Conservation (phyloP, 768 basidiomycete species). For the Agaricus sinodeliciosus region DNA sequence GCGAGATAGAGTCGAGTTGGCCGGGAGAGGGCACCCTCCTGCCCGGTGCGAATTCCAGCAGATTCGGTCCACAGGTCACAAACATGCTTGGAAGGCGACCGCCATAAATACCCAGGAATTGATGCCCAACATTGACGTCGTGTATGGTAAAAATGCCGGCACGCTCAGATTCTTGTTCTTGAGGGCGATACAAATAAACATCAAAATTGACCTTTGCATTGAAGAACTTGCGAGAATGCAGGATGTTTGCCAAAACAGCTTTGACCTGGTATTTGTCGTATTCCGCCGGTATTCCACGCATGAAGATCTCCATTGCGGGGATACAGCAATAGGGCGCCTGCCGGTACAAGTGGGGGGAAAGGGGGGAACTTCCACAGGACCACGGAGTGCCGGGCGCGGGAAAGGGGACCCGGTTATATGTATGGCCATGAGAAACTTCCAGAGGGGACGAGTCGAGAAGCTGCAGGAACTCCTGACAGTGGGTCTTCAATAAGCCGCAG, state of each 20-base stretch:
- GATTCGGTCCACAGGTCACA: slow-evolving; percentile 21
- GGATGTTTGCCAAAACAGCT: slow-evolving; percentile 30
- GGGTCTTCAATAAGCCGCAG: background rate
- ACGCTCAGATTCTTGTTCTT: slow-evolving; percentile 27
- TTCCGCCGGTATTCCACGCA: slow-evolving; percentile 27
- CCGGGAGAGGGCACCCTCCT: slow-evolving; percentile 18
- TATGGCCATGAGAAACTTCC: background rate
- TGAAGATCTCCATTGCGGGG: slow-evolving; percentile 30
- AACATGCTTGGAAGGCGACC: background rate
- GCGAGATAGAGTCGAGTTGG: slow-evolving; percentile 29
- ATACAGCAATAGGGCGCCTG: background rate
- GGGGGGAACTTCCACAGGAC: slow-evolving; percentile 1
- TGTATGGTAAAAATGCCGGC: slow-evolving; percentile 44
- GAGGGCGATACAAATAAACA: slow-evolving; percentile 33
- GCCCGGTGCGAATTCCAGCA: slow-evolving; percentile 26
- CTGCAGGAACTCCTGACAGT: background rate
- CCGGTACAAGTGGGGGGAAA: background rate
- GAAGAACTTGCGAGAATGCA: slow-evolving; percentile 38
- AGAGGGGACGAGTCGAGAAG: background rate
- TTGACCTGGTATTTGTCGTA: slow-evolving; percentile 23
- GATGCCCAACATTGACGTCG: slow-evolving; percentile 26
- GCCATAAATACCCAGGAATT: slow-evolving; percentile 32
- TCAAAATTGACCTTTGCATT: slow-evolving; percentile 41
- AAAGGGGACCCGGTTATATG: background rate
- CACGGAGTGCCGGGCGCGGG: background rate